Evolutionary conservation across 2,329 filamentous ascomycete genomes (phyloP), one percentile per base, ranked within the genome.

Genomic region (Davidsoniella eucalypti): DNA sequence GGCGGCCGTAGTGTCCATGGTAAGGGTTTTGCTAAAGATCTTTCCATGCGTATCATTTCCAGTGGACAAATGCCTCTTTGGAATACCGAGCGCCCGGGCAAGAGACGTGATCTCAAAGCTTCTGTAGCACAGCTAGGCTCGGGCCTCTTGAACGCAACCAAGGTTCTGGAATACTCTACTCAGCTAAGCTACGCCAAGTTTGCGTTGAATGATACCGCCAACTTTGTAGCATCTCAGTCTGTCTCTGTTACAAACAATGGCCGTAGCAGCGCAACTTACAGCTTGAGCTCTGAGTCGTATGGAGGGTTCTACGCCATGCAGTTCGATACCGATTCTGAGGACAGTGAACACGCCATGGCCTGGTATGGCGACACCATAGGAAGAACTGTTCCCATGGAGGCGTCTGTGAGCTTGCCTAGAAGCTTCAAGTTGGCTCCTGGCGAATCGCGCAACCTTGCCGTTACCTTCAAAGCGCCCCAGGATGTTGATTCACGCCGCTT

Each of bases 191-290:
- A 65, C 12, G 62, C 65, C 26, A 66, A 67, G 8, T 67, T 75
- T 44, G 63, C 67, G 9, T 65, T 75, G 50, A 70, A 69, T 47
- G 72, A 75, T 51, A 72, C 69, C 0, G 61, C 65, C 40, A 55
- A 68, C 48, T 70, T 74, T 52, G 55, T 55, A 10, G 52, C 21
- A 21, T 2, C 21, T 21, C 21, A 21, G 4, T 21, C 21, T 21
- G 21, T 21, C 21, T 21, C 21, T 21, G 21, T 29, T 10, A 29
- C 26, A 29, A 29, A 29, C 26, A 29, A 29, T 29, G 26, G 26
- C 5, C 8, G 26, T 29, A 9, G 3, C 26, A 29, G 26, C 26
- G 26, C 10, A 10, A 29, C 26, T 10, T 29, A 29, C 10, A 29
- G 26, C 17, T 40, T 40, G 5, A 40, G 17, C 9, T 7, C 38